Evolutionary conservation across 2,329 filamentous ascomycete species (phyloP).

Genomic region (Aspergillus spinulosporus): DNA sequence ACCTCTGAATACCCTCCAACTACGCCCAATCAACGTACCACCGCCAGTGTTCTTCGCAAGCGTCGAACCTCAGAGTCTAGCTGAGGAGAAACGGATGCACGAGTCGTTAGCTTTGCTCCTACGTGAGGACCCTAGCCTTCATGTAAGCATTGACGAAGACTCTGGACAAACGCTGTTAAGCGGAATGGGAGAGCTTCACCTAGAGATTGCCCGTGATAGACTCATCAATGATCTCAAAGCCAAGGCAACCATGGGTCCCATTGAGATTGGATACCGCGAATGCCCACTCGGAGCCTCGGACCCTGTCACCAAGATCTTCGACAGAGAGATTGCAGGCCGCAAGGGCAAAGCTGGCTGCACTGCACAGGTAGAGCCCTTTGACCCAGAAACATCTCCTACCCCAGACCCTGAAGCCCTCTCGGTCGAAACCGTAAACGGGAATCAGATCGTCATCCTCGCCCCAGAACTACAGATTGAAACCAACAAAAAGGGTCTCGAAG

Average conservation of each 20-base stretch:
- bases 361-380: conserved; percentile 64
- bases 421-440: conserved; percentile 63
- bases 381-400: conserved; percentile 26
- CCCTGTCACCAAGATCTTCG: conserved; percentile 65
- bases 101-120: conserved; percentile 75
- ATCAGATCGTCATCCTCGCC: conserved; percentile 62
- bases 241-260: conserved; percentile 80
- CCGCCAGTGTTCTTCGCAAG: conserved; percentile 97
- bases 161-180: conserved; percentile 90
- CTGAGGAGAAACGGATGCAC: conserved; percentile 77
- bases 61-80: conserved; percentile 75
- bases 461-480: conserved; percentile 48
- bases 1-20: conserved; percentile 71
- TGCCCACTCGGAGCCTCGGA: conserved; percentile 62
- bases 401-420: conserved; percentile 34
- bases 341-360: conserved; percentile 74
- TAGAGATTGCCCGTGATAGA: conserved; percentile 88
- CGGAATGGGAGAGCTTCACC: conserved; percentile 93
- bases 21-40: conserved; percentile 84
- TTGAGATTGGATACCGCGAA: conserved; percentile 95
- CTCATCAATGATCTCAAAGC: conserved; percentile 86
- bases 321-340: conserved; percentile 78
- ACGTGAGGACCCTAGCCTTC: conserved; percentile 87
- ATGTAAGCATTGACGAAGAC: conserved; percentile 81
- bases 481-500: conserved; percentile 40